Evolutionary conservation across 148 eudicot species (phyloP), one percentile per base, ranked within the genome.

Genomic region (Bassia scoparia): DNA sequence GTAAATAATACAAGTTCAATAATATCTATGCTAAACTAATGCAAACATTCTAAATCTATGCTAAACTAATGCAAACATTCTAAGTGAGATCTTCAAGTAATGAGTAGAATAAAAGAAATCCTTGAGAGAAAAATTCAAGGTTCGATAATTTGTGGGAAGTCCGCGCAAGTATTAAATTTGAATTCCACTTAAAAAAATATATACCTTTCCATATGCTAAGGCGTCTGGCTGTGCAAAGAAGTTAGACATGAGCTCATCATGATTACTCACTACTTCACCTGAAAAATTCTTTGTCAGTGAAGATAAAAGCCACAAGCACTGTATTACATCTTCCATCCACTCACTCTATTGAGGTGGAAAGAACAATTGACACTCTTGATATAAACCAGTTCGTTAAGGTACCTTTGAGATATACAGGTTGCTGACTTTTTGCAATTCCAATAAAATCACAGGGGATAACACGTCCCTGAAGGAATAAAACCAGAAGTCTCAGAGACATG

Each of bases 221-320:
- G 99, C 99, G 83, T 95, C 99, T 41, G 99, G 92, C 80, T 95
- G 99, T 56, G 99, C 99, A 78, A 95, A 95, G 78, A 95, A 95
- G 87, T 95, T 95, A 6, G 99, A 95, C 99, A 95, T 95, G 67
- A 95, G 92, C 87, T 95, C 99, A 85, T 95, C 99, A 65, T 95
- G 99, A 76, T 95, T 95, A 70, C 89, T 86, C 53, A 89, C 99
- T 61, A 87, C 83, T 85, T 95, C 99, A 73, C 88, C 99, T 95
- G 88, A 66, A 81, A 81, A 69, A 69, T 72, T 55, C 54, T 74
- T 12, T 26, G 41, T 54, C 37, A 52, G 52, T 14, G 62, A 53
- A 54, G 48, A 30, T 35, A 68, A 71, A 61, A 18, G 29, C 61
- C 34, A 50, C n/a, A 68, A n/a, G n/a, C n/a, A n/a, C n/a, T n/a